Evolutionary conservation across 2,329 filamentous ascomycete genomes (phyloP), one percentile per base, ranked within the genome.

Genomic region (Epichloe uncinata): DNA sequence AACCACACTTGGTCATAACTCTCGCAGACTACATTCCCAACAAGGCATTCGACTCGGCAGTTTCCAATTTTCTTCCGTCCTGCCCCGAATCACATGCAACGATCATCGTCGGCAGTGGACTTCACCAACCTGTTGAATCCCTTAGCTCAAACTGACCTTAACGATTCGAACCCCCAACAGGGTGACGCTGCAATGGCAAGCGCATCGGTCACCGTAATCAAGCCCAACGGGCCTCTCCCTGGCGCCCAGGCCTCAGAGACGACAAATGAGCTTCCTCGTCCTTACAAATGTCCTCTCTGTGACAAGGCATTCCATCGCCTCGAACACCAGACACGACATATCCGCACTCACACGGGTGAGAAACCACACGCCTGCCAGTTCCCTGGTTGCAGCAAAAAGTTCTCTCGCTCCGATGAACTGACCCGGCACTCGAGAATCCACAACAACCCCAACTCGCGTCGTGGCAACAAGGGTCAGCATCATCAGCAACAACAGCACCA

Each of bases 301-400:
- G 91, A 96, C 62, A 95, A 96, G 77, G 91, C 93, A 53, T 98
- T 98, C 72, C 93, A 97, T 75, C 88, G 93, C 55, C 78, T 98
- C 41, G 91, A 97, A 73, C 91, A 97, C 68, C 91, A 96, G 75
- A 82, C 79, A 20, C 72, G 77, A 60, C 91, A 98, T 69, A 97
- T 97, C 64, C 83, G 91, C 61, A 97, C 93, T 6, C 91, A 98
- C 69, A 98, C 91, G 0, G 93, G 91, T 61, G 91, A 98, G 74
- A 98, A 97, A 77, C 91, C 91, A 45, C 93, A 97, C 63, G 90
- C 87, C 54, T 98, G 91, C 79, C 84, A 87, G 66, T 96, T 91
- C 63, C 89, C 88, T 4, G 89, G 90, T 60, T 97, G 91, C 80
- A 91, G 87, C 60, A 97, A 97, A 97, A 73, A 87, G 91, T 97